These are phyloP conservation scores for Talaromyces sp. DNA, from an alignment of 2,329 filamentous ascomycete species.

Conservation along the genomic window DNA sequence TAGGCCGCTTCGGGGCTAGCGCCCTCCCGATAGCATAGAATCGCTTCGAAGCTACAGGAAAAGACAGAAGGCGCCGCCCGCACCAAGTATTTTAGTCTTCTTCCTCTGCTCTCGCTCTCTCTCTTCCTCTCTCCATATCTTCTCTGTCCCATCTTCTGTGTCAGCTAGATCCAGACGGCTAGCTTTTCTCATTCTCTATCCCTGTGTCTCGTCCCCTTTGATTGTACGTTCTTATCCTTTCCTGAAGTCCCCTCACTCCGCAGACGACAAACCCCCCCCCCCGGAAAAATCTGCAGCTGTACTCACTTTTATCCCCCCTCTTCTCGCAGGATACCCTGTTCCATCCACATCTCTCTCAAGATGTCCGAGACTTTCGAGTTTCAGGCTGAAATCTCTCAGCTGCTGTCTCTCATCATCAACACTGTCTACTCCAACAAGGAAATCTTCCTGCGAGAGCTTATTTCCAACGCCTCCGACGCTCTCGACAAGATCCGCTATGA, in stretches of 20 bases:
- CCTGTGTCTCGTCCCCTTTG: constrained; percentile 1
- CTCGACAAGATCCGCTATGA: constrained; percentile 99
- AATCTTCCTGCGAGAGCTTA: constrained; percentile 97
- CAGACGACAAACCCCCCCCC: neutral
- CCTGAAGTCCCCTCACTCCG: neutral
- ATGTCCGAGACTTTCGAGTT: constrained; percentile 96
- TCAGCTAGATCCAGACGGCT: neutral
- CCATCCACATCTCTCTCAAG: constrained; percentile 56
- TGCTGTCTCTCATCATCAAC: constrained; percentile 99
- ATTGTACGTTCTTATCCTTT: constrained; percentile 8
- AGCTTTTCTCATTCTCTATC: constrained; percentile 1
- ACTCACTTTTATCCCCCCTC: neutral
- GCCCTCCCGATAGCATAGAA: constrained; percentile 10
- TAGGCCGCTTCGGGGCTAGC: constrained; percentile 2
- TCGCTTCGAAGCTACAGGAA: constrained; percentile 13
- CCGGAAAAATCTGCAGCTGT: neutral
- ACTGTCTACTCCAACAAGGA: constrained; percentile 99
- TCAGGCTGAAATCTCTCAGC: constrained; percentile 99
- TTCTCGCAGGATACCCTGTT: constrained; percentile 14
- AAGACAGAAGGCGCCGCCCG: constrained; percentile 2
- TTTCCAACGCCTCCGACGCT: constrained; percentile 98
- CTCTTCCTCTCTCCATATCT: constrained; percentile 4
- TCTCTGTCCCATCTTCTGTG: constrained; percentile 11
- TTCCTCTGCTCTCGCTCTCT: constrained; percentile 10
- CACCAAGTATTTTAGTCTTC: constrained; percentile 16